phyloP scores from a whole-genome alignment of 2,329 filamentous ascomycete species.

The Arachnomyces sp. region DNA sequence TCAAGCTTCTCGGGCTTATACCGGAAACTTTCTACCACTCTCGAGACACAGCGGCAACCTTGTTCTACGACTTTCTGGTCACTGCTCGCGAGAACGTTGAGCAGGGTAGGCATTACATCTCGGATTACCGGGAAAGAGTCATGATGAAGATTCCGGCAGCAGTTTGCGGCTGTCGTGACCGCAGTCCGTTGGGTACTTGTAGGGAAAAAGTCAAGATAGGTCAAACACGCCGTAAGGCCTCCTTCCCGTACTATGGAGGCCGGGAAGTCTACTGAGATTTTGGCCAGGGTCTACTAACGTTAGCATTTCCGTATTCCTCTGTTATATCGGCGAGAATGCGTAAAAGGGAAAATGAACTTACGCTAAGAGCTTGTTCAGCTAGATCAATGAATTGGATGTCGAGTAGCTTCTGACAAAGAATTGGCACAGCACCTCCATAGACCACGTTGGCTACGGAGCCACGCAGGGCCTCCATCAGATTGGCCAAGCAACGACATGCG shows the following conservation, averaged over 20 bases:
- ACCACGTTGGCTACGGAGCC: constrained; percentile 91
- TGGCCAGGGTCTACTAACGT: constrained; percentile 65
- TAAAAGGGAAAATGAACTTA: constrained; percentile 29
- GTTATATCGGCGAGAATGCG: neutral
- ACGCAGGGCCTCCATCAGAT: constrained; percentile 93
- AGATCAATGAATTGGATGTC: constrained; percentile 97
- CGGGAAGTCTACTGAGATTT: constrained; percentile 94
- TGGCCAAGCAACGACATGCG: constrained; percentile 89
- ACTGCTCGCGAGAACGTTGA: constrained; percentile 82
- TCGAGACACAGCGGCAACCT: constrained; percentile 86
- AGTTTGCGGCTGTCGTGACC: constrained; percentile 95
- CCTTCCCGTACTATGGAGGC: constrained; percentile 92
- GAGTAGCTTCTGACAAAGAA: constrained; percentile 87
- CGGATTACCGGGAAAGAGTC: constrained; percentile 87
- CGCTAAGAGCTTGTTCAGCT: constrained; percentile 89
- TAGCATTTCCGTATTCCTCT: too few species aligned
- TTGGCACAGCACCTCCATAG: constrained; percentile 90
- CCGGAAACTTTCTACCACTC: constrained; percentile 95
- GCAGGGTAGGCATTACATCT: constrained; percentile 92
- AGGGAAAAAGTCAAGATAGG: constrained; percentile 93
- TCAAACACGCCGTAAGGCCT: constrained; percentile 88
- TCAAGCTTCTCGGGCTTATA: constrained; percentile 81
- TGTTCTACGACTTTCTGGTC: constrained; percentile 97
- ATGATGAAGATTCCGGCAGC: constrained; percentile 90
- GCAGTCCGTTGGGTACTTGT: constrained; percentile 95